phyloP scores from a whole-genome alignment of 192 early-diverging fungal genomes.

The Thamnidium elegans region DNA sequence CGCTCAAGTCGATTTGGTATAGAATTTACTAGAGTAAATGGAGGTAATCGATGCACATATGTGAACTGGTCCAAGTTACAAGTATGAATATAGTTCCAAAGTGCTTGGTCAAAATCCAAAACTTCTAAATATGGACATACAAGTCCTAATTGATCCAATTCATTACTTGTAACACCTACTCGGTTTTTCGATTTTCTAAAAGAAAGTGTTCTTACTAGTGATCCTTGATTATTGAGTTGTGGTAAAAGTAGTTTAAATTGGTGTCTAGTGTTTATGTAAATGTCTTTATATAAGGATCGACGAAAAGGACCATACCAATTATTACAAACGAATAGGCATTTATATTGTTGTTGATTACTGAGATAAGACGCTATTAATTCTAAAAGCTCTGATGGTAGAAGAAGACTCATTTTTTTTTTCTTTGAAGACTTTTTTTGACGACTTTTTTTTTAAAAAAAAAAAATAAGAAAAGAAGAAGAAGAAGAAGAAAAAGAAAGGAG shows the following conservation, averaged over 20 bases:
- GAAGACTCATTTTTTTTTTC: too few relatives aligned
- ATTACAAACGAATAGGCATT: not conserved
- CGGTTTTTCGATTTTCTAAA: not conserved
- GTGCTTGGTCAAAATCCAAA: not conserved
- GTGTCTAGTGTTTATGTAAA: not conserved
- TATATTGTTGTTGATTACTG: not conserved
- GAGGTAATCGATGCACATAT: not conserved
- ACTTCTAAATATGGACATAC: not conserved
- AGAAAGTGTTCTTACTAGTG: not conserved
- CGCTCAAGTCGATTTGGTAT: not conserved
- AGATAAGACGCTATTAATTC: not conserved
- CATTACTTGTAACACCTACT: not conserved
- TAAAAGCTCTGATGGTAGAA: not conserved
- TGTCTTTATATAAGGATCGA: not conserved
- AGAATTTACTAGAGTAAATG: not conserved
- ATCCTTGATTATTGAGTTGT: not conserved
- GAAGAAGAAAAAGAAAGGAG: too few relatives aligned
- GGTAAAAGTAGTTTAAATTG: not conserved
- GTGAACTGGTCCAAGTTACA: not conserved
- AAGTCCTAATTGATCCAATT: not conserved
- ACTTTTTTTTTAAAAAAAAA: too few relatives aligned
- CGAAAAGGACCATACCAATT: not conserved
- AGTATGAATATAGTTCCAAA: not conserved
- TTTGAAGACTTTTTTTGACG: too few relatives aligned
- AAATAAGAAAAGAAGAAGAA: too few relatives aligned